Percentiles rank a stretch among this genome's conserved stretches.
phyloP scores from a whole-genome alignment of 257 asterid species.

The Capsicum baccatum region DNA sequence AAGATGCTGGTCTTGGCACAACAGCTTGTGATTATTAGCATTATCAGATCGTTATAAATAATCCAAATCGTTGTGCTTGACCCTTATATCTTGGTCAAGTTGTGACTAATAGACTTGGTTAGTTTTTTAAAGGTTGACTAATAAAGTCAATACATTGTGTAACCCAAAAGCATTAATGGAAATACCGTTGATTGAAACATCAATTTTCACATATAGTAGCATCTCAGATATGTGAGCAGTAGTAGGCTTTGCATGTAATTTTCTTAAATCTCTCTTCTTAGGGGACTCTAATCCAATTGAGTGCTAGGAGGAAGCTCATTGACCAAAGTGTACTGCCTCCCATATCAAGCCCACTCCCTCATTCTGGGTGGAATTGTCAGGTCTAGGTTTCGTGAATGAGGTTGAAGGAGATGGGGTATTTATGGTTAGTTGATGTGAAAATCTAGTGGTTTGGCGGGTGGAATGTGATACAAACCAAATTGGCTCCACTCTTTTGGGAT shows the following conservation, averaged over 20 bases:
- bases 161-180: background rate
- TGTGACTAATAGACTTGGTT: background rate
- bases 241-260: background rate
- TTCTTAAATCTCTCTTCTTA: background rate
- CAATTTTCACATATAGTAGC: background rate
- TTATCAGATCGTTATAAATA: background rate
- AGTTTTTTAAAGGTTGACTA: background rate
- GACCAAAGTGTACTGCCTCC: constrained; percentile 4
- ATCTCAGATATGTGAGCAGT: background rate
- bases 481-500: too few species aligned
- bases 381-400: background rate
- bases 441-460: background rate
- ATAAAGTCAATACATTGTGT: background rate
- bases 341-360: background rate
- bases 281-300: background rate
- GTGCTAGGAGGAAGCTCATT: background rate
- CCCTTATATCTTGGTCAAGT: background rate
- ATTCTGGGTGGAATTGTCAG: background rate
- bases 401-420: background rate
- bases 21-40: background rate
- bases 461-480: too few species aligned
- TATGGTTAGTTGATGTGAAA: background rate
- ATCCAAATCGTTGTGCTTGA: background rate
- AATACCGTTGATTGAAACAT: background rate
- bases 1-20: background rate